These are phyloP conservation scores for Pseudozyma tsukubaensis DNA, from an alignment of 1,284 basidiomycete genomes.

Conservation along the genomic window DNA sequence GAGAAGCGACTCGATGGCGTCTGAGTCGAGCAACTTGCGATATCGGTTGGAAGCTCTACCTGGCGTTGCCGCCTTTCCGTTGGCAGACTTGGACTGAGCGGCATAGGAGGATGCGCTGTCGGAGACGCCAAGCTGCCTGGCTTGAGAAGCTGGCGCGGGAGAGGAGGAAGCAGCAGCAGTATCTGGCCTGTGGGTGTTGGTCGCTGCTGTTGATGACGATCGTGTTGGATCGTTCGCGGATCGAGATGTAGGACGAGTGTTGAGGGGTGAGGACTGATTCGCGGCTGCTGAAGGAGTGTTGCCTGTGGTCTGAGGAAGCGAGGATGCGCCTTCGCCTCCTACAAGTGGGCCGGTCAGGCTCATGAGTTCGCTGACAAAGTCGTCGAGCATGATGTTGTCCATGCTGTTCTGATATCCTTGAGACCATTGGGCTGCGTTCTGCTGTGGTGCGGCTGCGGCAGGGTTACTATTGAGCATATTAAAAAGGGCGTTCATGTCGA, in stretches of 20 bases:
- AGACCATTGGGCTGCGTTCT: slow-evolving; percentile 19
- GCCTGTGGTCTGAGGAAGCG: slow-evolving; percentile 13
- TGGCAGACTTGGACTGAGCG: slow-evolving; percentile 7
- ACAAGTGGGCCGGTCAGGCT: slow-evolving; percentile 43
- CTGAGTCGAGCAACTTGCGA: slow-evolving; percentile 45
- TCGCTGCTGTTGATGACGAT: background rate
- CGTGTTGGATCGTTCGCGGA: slow-evolving; percentile 6
- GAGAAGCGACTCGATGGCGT: slow-evolving; percentile 48
- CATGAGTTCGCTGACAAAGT: slow-evolving; percentile 56
- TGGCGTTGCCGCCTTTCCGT: slow-evolving; percentile 12
- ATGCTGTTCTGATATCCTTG: slow-evolving; percentile 36
- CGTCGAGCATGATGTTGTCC: slow-evolving; percentile 55
- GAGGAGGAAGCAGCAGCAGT: background rate
- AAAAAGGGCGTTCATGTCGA: slow-evolving; percentile 31
- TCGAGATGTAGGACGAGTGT: background rate
- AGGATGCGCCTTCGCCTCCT: slow-evolving; percentile 16
- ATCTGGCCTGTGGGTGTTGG: slow-evolving; percentile 3
- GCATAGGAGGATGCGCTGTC: slow-evolving; percentile 1
- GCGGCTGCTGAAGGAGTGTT: slow-evolving; percentile 21
- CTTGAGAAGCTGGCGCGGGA: background rate
- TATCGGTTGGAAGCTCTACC: slow-evolving; percentile 32
- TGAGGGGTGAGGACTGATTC: slow-evolving; percentile 15
- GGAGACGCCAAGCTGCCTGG: background rate
- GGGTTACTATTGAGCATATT: slow-evolving; percentile 27
- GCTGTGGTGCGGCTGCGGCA: slow-evolving; percentile 3